Evolutionary conservation across 257 asterid species (phyloP).

Genomic region (Cynanchum wilfordii): DNA sequence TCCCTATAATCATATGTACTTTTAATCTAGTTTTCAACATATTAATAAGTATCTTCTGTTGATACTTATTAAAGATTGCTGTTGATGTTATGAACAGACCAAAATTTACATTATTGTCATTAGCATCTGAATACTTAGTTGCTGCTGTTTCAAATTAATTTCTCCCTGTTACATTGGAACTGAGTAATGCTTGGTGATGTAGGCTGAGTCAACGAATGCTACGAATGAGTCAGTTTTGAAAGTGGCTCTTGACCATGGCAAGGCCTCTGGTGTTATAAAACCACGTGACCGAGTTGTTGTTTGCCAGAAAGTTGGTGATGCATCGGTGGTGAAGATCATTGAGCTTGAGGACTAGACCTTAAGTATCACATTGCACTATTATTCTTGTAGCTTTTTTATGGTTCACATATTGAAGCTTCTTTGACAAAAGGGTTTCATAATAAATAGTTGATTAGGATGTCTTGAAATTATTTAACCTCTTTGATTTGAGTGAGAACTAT

Average conservation of each 20-base stretch:
- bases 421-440: neutral
- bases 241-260: slow-evolving; percentile 78
- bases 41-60: neutral
- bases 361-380: neutral
- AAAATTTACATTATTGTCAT: neutral
- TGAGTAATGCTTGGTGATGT: slow-evolving; percentile 14
- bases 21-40: neutral
- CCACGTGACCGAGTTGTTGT: slow-evolving; percentile 75
- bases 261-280: slow-evolving; percentile 59
- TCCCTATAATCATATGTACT: neutral
- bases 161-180: neutral
- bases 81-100: neutral
- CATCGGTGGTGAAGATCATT: slow-evolving; percentile 78
- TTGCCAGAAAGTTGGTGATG: slow-evolving; percentile 88
- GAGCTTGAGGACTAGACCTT: slow-evolving; percentile 62
- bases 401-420: neutral
- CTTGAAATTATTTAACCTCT: neutral
- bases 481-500: neutral
- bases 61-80: neutral
- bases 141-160: slow-evolving; percentile 10
- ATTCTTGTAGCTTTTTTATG: neutral
- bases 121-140: neutral
- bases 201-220: slow-evolving; percentile 69
- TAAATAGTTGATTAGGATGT: neutral
- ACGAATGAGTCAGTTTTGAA: slow-evolving; percentile 65